Conservation (phyloP, 2,329 filamentous ascomycete genomes). For the Cryphonectria japonica region DNA sequence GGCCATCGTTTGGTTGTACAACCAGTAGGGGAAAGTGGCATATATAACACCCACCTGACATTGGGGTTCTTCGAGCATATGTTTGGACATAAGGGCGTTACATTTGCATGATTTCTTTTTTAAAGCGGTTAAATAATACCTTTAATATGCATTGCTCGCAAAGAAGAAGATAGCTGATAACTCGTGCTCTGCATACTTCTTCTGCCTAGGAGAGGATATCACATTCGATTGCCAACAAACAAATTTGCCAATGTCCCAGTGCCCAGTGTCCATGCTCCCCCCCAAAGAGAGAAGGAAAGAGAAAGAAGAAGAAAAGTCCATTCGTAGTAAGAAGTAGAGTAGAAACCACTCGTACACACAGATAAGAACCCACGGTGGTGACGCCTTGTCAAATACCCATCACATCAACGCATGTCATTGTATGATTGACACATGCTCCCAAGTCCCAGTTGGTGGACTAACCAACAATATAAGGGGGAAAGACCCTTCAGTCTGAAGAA, state of each 20-base stretch:
- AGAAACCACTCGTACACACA: neutral
- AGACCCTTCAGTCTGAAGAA: conserved; percentile 58
- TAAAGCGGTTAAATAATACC: neutral
- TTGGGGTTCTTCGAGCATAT: neutral
- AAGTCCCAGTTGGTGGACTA: neutral
- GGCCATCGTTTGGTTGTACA: neutral
- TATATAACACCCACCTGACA: neutral
- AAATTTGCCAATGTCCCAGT: neutral
- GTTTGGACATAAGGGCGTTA: neutral
- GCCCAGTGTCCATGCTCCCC: neutral
- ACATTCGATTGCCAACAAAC: neutral
- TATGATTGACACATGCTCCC: neutral
- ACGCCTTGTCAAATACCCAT: neutral
- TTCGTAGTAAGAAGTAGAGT: neutral
- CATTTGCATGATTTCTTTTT: neutral
- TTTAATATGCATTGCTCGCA: neutral
- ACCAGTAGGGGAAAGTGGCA: neutral
- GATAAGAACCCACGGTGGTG: neutral
- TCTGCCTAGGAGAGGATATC: neutral
- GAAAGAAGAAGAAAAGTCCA: neutral
- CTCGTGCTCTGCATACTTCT: neutral
- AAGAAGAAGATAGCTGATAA: neutral
- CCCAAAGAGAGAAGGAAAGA: neutral
- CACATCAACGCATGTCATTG: neutral
- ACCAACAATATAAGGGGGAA: neutral